Conservation (phyloP, 352 stramenopile genomes). For the Phytophthora vignae region DNA sequence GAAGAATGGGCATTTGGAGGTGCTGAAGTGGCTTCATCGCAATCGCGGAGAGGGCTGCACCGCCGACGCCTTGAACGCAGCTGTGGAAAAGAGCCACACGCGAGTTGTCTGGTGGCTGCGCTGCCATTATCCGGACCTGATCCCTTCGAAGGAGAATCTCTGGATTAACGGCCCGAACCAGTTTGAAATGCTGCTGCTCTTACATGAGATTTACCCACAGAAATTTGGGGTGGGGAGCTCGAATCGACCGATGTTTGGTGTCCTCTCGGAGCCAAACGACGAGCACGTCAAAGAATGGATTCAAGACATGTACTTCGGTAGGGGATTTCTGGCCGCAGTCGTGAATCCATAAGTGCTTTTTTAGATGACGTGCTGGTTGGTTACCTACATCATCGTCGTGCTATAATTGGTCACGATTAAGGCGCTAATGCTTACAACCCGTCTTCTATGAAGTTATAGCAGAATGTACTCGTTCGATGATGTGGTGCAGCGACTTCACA, state of each 20-base stretch:
- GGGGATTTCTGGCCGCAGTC: neutral
- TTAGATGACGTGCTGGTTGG: no score
- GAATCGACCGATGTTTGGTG: neutral
- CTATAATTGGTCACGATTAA: no score
- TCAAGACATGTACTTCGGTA: neutral
- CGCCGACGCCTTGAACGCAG: neutral
- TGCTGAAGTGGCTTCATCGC: neutral
- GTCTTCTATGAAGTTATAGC: no score
- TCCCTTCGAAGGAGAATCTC: neutral
- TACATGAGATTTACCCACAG: neutral
- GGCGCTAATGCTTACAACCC: no score
- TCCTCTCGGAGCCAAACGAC: neutral
- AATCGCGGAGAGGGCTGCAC: neutral
- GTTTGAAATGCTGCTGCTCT: slow-evolving; percentile 1
- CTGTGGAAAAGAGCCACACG: neutral
- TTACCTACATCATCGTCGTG: no score
- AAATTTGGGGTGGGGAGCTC: neutral
- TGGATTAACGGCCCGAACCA: neutral
- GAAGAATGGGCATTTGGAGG: neutral
- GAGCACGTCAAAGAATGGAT: neutral
- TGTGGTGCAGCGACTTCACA: neutral
- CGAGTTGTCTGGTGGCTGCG: neutral
- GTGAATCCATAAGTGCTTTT: neutral
- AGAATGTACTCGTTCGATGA: neutral
- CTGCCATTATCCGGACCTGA: neutral